phyloP scores from a whole-genome alignment of 176 grass and related monocot species.

The Lolium rigidum region DNA sequence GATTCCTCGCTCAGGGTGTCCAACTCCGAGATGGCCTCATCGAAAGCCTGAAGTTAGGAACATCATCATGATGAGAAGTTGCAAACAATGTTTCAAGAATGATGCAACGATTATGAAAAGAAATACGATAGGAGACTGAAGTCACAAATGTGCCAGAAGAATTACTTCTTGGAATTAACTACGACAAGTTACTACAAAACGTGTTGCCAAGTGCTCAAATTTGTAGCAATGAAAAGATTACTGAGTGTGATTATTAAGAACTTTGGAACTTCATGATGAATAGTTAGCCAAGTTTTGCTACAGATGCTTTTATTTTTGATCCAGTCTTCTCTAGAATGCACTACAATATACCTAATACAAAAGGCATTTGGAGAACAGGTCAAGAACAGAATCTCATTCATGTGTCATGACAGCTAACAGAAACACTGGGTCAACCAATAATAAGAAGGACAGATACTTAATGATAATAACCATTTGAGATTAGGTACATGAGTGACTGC shows the following conservation, averaged over 20 bases:
- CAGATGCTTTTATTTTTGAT: not conserved
- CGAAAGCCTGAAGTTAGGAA: constrained; percentile 62
- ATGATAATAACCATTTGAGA: constrained; percentile 9
- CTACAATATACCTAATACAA: not conserved
- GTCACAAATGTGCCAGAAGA: not conserved
- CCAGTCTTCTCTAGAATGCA: not conserved
- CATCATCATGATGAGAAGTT: constrained; percentile 37
- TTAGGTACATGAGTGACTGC: constrained; percentile 16
- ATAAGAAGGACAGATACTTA: not conserved
- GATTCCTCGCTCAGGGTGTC: constrained; percentile 91
- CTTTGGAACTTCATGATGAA: not conserved
- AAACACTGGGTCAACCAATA: constrained; percentile 24
- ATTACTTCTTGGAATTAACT: not conserved
- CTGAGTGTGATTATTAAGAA: not conserved
- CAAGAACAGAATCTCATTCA: not conserved
- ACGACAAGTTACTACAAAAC: not conserved
- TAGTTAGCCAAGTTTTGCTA: not conserved
- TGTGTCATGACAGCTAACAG: constrained; percentile 8
- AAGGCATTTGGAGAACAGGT: not conserved
- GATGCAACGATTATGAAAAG: not conserved
- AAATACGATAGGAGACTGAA: not conserved
- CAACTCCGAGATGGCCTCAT: constrained; percentile 89
- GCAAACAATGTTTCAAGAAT: not conserved
- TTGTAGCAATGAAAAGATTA: not conserved
- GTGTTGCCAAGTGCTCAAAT: not conserved